Percentiles rank a stretch among this genome's conserved stretches.
Conservation (phyloP, 441 rosid species). For the Erysimum cheiri region DNA sequence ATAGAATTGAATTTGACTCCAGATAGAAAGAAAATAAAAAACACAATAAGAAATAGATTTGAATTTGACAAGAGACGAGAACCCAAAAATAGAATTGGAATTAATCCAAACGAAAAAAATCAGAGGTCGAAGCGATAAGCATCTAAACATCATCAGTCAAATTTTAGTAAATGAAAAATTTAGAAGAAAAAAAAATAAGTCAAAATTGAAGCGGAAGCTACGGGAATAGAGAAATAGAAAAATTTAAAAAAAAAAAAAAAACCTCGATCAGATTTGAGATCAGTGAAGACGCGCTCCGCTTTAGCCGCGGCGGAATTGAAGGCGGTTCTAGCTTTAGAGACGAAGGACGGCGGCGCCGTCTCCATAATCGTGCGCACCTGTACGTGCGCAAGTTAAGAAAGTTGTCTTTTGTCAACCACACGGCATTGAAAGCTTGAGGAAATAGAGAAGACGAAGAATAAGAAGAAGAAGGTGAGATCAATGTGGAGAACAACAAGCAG, state of each 20-base stretch:
- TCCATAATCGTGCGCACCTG: slow-evolving; percentile 47
- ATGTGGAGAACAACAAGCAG: slow-evolving; percentile 24
- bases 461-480: slow-evolving; percentile 42
- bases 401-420: slow-evolving; percentile 25
- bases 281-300: slow-evolving; percentile 96
- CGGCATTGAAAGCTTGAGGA: slow-evolving; percentile 43
- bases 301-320: slow-evolving; percentile 94
- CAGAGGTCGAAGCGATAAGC: slow-evolving; percentile 41
- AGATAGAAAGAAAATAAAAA: not conserved
- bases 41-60: slow-evolving; percentile 32
- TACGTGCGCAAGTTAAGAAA: slow-evolving; percentile 43
- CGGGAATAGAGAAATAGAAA: slow-evolving; percentile 23
- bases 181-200: no score
- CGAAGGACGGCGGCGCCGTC: slow-evolving; percentile 77
- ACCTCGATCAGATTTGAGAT: slow-evolving; percentile 92
- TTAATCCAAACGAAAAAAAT: slow-evolving; percentile 18
- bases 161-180: slow-evolving; percentile 48
- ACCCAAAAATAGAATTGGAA: slow-evolving; percentile 35
- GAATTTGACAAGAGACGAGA: slow-evolving; percentile 34
- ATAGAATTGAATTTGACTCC: slow-evolving; percentile 26
- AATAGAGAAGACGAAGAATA: slow-evolving; percentile 11
- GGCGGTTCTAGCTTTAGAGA: slow-evolving; percentile 90
- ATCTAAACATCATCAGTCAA: slow-evolving; percentile 41
- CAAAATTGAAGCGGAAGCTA: slow-evolving; percentile 40
- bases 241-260: not conserved